Evolutionary conservation across 2,329 filamentous ascomycete species (phyloP).

Genomic region (Colletotrichum sp.): DNA sequence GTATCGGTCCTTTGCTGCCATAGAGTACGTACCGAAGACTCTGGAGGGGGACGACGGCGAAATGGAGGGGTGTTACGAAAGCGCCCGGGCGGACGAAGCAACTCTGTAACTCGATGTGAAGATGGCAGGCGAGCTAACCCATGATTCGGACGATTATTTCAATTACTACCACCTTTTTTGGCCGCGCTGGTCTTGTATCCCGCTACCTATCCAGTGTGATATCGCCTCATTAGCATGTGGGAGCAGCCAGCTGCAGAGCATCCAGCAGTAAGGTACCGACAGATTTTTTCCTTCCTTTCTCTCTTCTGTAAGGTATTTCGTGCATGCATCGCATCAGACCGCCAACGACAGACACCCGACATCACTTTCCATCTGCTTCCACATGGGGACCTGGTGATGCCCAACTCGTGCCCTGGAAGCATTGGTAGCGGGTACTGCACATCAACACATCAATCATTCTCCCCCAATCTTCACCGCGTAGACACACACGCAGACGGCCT

Average conservation of each 20-base stretch:
- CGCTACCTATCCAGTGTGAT: background rate
- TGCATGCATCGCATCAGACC: background rate
- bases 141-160: background rate
- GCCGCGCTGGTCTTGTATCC: background rate
- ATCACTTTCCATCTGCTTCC: background rate
- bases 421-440: background rate
- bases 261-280: background rate
- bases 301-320: background rate
- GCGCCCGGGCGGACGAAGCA: conserved; percentile 6
- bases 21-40: background rate
- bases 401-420: background rate
- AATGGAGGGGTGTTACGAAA: conserved; percentile 17
- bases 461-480: background rate
- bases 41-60: background rate
- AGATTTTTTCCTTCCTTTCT: background rate
- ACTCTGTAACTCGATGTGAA: conserved; percentile 17
- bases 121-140: conserved; percentile 13
- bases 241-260: background rate
- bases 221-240: background rate
- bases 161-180: background rate
- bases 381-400: background rate
- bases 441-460: background rate
- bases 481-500: background rate
- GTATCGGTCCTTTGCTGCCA: background rate
- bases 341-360: background rate